Conservation (phyloP, 139 green algal genomes). For the Coelastrella sp. region DNA sequence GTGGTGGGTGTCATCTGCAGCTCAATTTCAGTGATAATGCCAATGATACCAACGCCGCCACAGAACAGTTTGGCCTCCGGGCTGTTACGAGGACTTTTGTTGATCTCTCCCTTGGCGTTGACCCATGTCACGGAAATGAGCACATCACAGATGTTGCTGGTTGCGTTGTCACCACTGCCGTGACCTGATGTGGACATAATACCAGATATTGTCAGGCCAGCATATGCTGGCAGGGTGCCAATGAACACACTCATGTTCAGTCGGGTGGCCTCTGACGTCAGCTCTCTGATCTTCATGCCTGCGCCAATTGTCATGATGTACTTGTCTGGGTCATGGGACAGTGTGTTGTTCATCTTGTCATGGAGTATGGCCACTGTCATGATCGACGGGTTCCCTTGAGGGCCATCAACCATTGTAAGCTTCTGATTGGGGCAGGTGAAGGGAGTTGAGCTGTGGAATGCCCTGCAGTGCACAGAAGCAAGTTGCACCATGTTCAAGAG, state of each 20-base stretch:
- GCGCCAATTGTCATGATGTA: slow-evolving; percentile 33
- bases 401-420: background rate
- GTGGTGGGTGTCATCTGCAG: slow-evolving; percentile 45
- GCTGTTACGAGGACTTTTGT: background rate
- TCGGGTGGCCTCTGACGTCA: background rate
- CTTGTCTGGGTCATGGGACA: slow-evolving; percentile 4
- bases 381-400: background rate
- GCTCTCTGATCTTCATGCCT: slow-evolving; percentile 40
- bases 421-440: slow-evolving; percentile 36
- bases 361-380: slow-evolving; percentile 38
- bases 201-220: slow-evolving; percentile 28
- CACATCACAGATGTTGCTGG: slow-evolving; percentile 37
- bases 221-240: slow-evolving; percentile 40
- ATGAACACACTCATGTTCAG: slow-evolving; percentile 21
- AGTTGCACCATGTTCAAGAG: no score
- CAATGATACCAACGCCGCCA: slow-evolving; percentile 37
- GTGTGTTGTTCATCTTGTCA: slow-evolving; percentile 18
- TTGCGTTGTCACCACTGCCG: slow-evolving; percentile 33
- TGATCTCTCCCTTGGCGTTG: slow-evolving; percentile 8
- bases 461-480: background rate
- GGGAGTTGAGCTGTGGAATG: slow-evolving; percentile 40
- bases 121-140: slow-evolving; percentile 36
- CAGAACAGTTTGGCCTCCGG: slow-evolving; percentile 29
- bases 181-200: slow-evolving; percentile 18
- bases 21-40: slow-evolving; percentile 39